These are phyloP conservation scores for Balamuthia mandrillaris DNA, from an alignment of 208 protist genomes.

Conservation along the genomic window DNA sequence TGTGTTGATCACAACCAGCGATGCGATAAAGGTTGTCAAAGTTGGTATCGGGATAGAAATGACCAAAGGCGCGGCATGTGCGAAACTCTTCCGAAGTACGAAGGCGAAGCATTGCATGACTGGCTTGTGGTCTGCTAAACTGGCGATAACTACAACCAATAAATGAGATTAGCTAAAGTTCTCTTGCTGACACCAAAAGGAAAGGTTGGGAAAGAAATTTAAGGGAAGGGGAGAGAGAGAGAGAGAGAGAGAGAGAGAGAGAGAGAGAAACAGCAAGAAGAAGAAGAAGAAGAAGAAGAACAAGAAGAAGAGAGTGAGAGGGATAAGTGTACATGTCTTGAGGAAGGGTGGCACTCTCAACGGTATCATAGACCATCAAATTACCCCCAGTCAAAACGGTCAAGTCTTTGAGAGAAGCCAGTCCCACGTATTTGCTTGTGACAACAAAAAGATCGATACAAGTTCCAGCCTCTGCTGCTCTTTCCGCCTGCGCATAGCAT, in stretches of 20 bases:
- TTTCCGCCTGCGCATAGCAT: conserved; percentile 18
- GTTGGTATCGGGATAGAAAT: conserved; percentile 12
- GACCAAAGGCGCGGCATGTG: neutral
- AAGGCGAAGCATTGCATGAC: conserved; percentile 6
- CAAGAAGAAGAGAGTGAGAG: too few species aligned
- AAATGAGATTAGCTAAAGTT: too few species aligned
- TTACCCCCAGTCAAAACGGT: conserved; percentile 16
- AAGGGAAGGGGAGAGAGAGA: too few species aligned
- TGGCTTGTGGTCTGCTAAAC: neutral
- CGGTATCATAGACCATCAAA: neutral
- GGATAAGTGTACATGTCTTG: conserved; percentile 8
- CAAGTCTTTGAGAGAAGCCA: neutral
- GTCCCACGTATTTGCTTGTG: conserved; percentile 16
- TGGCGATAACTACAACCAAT: conserved; percentile 9
- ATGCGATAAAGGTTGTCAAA: conserved; percentile 37
- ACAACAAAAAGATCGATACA: conserved; percentile 35
- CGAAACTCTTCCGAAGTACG: conserved; percentile 26
- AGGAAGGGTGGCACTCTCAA: neutral
- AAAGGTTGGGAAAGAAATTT: neutral
- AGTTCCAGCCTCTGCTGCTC: neutral
- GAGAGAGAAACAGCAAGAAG: neutral
- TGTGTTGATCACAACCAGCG: neutral
- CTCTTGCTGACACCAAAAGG: neutral
- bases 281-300: neutral
- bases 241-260: too few species aligned